Percentiles rank a stretch among this genome's conserved stretches.
phyloP scores from a whole-genome alignment of 306 rosid species.

The Pyrus bretschneideri region DNA sequence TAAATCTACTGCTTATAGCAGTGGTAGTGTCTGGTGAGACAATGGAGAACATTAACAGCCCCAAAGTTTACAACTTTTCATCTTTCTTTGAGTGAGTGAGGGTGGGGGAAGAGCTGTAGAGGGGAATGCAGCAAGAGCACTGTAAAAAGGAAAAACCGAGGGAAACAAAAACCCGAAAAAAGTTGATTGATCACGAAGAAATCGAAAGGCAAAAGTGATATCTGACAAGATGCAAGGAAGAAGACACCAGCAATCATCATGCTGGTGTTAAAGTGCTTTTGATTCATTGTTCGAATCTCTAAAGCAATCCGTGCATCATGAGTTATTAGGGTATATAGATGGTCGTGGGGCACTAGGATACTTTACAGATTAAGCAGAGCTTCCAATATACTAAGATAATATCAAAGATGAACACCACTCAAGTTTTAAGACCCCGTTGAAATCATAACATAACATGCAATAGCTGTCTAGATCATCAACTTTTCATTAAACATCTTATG shows the following conservation, averaged over 20 bases:
- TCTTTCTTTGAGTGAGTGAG: too few relatives aligned
- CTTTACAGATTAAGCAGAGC: neutral
- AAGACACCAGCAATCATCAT: neutral
- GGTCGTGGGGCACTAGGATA: neutral
- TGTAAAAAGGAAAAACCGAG: neutral
- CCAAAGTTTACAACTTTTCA: too few relatives aligned
- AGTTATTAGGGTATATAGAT: neutral
- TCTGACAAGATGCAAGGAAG: constrained; percentile 12
- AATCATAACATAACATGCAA: neutral
- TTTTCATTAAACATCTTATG: neutral
- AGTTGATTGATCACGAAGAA: neutral
- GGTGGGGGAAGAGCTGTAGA: too few relatives aligned
- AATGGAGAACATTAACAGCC: too few relatives aligned
- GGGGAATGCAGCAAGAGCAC: neutral
- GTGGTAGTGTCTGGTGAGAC: too few relatives aligned
- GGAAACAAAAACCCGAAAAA: neutral
- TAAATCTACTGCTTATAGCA: neutral
- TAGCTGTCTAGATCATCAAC: neutral
- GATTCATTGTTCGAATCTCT: constrained; percentile 6
- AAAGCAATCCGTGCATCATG: neutral
- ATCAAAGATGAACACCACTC: neutral
- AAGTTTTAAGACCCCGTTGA: neutral
- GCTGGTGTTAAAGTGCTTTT: neutral
- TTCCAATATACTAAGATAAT: neutral
- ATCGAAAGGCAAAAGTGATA: neutral